These are phyloP conservation scores for Cucurbita maxima DNA, from an alignment of 306 rosid species.

Conservation along the genomic window DNA sequence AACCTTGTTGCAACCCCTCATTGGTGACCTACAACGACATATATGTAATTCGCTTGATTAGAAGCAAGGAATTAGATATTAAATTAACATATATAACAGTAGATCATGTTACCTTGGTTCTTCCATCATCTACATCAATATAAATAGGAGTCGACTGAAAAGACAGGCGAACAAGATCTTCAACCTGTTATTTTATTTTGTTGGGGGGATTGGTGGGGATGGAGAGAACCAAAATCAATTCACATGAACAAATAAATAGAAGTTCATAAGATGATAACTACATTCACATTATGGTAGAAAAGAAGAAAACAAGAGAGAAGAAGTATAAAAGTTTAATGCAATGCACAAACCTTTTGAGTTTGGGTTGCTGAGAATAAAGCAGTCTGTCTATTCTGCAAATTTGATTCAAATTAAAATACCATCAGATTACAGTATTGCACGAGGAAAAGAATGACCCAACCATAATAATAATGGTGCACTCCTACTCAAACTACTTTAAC, in stretches of 20 bases:
- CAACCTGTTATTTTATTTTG: slow-evolving; percentile 28
- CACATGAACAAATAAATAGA: neutral
- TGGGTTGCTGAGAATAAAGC: slow-evolving; percentile 97
- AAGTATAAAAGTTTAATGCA: neutral
- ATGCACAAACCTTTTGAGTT: slow-evolving; percentile 64
- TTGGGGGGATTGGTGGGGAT: neutral
- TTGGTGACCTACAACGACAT: slow-evolving; percentile 54
- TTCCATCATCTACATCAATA: slow-evolving; percentile 77
- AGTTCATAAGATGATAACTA: neutral
- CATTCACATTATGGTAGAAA: neutral
- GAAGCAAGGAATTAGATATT: neutral
- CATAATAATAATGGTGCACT: neutral
- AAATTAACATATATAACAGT: neutral
- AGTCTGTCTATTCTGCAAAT: slow-evolving; percentile 78
- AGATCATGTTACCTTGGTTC: slow-evolving; percentile 41
- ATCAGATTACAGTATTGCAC: neutral
- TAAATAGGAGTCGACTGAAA: slow-evolving; percentile 38
- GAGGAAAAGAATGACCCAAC: neutral
- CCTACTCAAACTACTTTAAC: neutral
- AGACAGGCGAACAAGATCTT: slow-evolving; percentile 73
- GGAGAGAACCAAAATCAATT: neutral
- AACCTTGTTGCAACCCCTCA: slow-evolving; percentile 95
- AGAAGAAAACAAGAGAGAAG: neutral
- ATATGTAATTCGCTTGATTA: neutral
- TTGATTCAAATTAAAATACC: slow-evolving; percentile 14